Base-by-base conservation (phyloP, 371 early-diverging fungal species). In the Mortierella sp. region DNA sequence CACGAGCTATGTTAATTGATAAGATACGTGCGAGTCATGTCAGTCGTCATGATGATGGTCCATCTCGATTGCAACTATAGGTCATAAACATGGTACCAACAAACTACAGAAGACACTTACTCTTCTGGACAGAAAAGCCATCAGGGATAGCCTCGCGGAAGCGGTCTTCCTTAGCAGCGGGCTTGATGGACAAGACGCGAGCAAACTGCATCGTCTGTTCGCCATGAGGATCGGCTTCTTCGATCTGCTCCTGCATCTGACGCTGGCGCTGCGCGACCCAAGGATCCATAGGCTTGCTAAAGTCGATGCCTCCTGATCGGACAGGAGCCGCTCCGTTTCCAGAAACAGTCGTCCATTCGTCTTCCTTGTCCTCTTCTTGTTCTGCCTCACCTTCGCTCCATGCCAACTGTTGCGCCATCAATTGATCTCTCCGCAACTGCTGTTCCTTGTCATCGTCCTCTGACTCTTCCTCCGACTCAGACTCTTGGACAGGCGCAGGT, bases 191-290 rank as follows among this genome's bases (percentile, higher is more conserved):
- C 58, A 85, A 48, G 10, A 85, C 86, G 5, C 86, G 82, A 0
- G 86, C 86, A 72, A 77, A 81, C 8, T 77, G 73, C 38, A 75
- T 70, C 24, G 75, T 75, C 54, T 82, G 79, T 28, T 85, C 86
- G 16, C 80, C 86, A 73, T 85, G 86, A 11, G 86, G 86, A 50
- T 85, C 86, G 6, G 80, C 86, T 8, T 45, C 80, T 48, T 76
- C 72, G 11, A 85, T 72, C 6, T 78, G 77, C 50, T 81, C 86
- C 28, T 77, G 72, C 5, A 68, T 70, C 31, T 79, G 79, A 19
- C 76, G 79, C 48, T 85, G 86, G 70, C 79, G 86, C 54, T 85
- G 86, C 3, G 82, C 82, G 24, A 85, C 86, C 86, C 86, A 85
- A 2, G 86, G 86, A 77, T 85, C 86, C 86, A 85, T 85, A 42